These are phyloP conservation scores for Alnus rubra DNA, from an alignment of 306 rosid genomes.

Conservation along the genomic window DNA sequence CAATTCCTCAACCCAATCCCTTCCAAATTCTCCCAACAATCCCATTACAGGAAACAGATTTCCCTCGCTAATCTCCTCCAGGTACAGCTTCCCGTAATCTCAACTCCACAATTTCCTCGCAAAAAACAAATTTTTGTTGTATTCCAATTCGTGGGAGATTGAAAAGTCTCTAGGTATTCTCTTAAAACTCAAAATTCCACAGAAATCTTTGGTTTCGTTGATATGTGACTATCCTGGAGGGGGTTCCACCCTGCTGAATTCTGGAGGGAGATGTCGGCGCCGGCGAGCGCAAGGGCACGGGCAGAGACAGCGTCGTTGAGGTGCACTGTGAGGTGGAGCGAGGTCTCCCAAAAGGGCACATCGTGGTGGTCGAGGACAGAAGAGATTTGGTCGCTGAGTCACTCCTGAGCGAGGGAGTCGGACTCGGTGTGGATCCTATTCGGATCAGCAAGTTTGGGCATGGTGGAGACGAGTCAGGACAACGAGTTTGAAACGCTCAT, in stretches of 20 bases:
- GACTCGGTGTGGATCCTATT: too few relatives aligned
- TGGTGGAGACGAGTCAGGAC: too few relatives aligned
- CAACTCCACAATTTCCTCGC: constrained; percentile 43
- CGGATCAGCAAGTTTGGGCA: too few relatives aligned
- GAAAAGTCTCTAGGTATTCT: constrained; percentile 53
- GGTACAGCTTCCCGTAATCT: constrained; percentile 67
- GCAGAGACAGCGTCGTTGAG: too few relatives aligned
- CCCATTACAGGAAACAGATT: constrained; percentile 52
- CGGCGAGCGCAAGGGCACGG: too few relatives aligned
- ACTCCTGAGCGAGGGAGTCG: too few relatives aligned
- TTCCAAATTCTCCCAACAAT: constrained; percentile 21
- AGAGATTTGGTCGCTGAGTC: too few relatives aligned
- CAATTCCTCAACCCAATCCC: constrained; percentile 9
- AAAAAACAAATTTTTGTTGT: constrained; percentile 42
- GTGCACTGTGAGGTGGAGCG: constrained; percentile 88
- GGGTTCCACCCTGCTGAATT: too few relatives aligned
- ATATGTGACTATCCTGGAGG: constrained; percentile 49
- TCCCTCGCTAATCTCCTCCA: constrained; percentile 54
- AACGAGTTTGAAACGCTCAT: too few relatives aligned
- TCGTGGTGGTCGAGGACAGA: constrained; percentile 83
- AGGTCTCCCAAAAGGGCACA: constrained; percentile 73
- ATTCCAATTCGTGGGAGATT: constrained; percentile 35
- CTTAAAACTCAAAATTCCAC: constrained; percentile 54
- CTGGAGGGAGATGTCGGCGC: too few relatives aligned
- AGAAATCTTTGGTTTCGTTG: constrained; percentile 50